Percentiles rank a stretch among this genome's conserved stretches.
phyloP scores from a whole-genome alignment of 345 rosid genomes.

The Barbarea vulgaris region DNA sequence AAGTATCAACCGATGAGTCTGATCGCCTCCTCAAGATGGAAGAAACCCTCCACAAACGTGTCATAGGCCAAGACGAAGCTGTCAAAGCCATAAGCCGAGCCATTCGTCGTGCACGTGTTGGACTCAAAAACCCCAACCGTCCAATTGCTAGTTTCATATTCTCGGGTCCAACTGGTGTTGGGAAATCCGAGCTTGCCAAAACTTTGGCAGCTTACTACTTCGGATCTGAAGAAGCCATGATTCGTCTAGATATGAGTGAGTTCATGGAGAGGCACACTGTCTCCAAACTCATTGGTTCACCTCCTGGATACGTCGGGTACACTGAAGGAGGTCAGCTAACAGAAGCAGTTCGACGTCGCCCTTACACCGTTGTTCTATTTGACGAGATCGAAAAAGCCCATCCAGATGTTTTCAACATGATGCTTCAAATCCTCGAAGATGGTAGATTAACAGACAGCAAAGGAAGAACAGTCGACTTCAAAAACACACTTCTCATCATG shows the following conservation, averaged over 20 bases:
- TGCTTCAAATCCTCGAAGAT: constrained; percentile 65
- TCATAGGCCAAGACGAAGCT: constrained; percentile 96
- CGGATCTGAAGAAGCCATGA: constrained; percentile 66
- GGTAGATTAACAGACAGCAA: constrained; percentile 65
- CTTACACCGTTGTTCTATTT: constrained; percentile 54
- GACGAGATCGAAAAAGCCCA: constrained; percentile 79
- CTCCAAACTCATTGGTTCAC: constrained; percentile 63
- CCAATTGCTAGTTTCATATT: constrained; percentile 72
- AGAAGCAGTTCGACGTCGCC: constrained; percentile 60
- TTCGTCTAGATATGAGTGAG: constrained; percentile 73
- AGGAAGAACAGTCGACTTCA: constrained; percentile 65
- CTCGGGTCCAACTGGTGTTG: constrained; percentile 67
- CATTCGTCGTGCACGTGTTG: constrained; percentile 68
- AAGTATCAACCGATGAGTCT: constrained; percentile 89
- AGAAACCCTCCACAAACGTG: constrained; percentile 84
- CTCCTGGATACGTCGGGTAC: constrained; percentile 67
- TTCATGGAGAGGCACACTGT: constrained; percentile 69
- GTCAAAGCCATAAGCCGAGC: constrained; percentile 71
- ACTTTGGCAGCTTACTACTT: constrained; percentile 61
- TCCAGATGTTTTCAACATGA: constrained; percentile 60
- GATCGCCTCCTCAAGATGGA: constrained; percentile 96
- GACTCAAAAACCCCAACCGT: constrained; percentile 59
- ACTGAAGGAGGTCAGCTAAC: constrained; percentile 68
- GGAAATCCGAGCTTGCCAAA: constrained; percentile 66
- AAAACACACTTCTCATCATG: constrained; percentile 62